Evolutionary conservation across 371 early-diverging fungal genomes (phyloP), one percentile per base, ranked within the genome.

Genomic region (Actinomucor elegans): DNA sequence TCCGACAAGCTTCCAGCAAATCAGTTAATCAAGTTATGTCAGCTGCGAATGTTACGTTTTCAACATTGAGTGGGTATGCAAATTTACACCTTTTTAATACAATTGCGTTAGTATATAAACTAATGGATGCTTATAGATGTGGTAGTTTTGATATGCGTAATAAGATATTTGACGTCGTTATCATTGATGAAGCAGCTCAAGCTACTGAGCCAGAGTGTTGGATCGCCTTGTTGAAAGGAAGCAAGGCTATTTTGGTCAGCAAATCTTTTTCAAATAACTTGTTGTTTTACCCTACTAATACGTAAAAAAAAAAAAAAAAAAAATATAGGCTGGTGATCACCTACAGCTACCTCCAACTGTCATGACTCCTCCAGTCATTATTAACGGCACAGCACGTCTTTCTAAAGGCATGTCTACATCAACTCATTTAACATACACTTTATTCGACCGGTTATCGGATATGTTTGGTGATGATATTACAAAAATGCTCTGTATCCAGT

Each of bases 131-230:
- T n/a, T 42, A n/a, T 45, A 75, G 79, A 6, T 73, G 71, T 54
- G 90, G 79, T 4, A 67, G 78, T 28, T 73, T 66, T 34, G 74
- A 51, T 5, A 61, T 86, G 27, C 52, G 61, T 47, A 55, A 80
- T 3, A 65, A 79, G 31, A 69, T 82, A 38, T 98, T 94, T 73
- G 97, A 97, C 64, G 85, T 86, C 2, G 86, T 94, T 0, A 74
- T 99, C 20, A 92, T 99, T 55, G 99, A 97, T 64, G 98, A 97
- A 70, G 90, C 91, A 0, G 87, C 91, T 4, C 97, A 97, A 64
- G 91, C 93, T 1, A 60, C 88, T 12, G 93, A 93, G 72, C 71
- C 71, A 3, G 96, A 96, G 71, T 89, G 91, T 64, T 96, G 93
- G 93, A 87, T 97, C 34, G 91, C 94, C 0, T 76, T 91, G 12